Conservation (phyloP, 2,329 filamentous ascomycete genomes). For the Hypomyces rosellus region DNA sequence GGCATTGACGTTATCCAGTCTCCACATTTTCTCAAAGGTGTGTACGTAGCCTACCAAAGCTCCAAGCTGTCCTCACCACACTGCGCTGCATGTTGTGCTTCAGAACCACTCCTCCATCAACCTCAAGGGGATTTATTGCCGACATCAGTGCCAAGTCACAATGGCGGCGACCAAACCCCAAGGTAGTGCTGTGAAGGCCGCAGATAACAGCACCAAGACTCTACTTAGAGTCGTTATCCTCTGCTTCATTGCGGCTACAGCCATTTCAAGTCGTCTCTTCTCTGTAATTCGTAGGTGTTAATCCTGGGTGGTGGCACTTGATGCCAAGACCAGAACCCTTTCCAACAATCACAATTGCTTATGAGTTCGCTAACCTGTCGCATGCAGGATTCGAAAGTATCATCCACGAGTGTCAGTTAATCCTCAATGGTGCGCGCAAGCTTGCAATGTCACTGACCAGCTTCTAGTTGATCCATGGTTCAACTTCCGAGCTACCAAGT, state of each 20-base stretch:
- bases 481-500: constrained; percentile 98
- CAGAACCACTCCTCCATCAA: constrained; percentile 26
- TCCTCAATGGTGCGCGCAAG: background rate
- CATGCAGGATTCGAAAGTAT: constrained; percentile 87
- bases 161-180: constrained; percentile 39
- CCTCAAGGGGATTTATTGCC: constrained; percentile 23
- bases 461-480: constrained; percentile 94
- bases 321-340: background rate
- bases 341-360: constrained; percentile 1
- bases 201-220: constrained; percentile 74
- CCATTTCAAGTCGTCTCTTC: constrained; percentile 90
- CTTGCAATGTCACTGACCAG: constrained; percentile 10
- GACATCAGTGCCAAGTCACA: constrained; percentile 27
- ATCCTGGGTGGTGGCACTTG: constrained; percentile 2
- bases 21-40: constrained; percentile 6
- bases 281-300: constrained; percentile 83
- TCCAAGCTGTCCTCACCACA: constrained; percentile 38
- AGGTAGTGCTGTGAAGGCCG: constrained; percentile 65
- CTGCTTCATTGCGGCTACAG: constrained; percentile 81
- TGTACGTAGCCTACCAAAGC: constrained; percentile 24
- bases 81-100: constrained; percentile 19
- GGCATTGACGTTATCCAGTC: background rate
- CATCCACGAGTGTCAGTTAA: constrained; percentile 91
- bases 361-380: constrained; percentile 25
- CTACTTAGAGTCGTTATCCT: constrained; percentile 87